Evolutionary conservation across 2,329 filamentous ascomycete species (phyloP).

Genomic region (Sordariomycetes sp.): DNA sequence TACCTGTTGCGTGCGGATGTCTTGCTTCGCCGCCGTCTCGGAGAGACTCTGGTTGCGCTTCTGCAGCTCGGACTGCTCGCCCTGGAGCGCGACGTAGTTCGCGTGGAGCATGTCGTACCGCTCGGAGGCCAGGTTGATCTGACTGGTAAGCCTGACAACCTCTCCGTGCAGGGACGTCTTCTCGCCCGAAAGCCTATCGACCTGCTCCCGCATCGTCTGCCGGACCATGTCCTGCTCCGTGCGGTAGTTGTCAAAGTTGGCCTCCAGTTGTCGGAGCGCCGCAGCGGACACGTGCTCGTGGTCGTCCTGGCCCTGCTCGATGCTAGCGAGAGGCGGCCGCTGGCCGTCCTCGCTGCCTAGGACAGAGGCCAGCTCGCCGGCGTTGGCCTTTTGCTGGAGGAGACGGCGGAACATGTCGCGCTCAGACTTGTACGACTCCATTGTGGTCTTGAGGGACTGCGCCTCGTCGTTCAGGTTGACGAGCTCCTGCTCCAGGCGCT

Average conservation of each 20-base stretch:
- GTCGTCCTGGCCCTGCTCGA: conserved; percentile 44
- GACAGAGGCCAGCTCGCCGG: conserved; percentile 53
- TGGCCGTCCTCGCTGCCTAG: conserved; percentile 55
- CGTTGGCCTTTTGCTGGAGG: conserved; percentile 59
- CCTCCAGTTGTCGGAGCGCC: conserved; percentile 76
- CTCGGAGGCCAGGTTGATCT: conserved; percentile 71
- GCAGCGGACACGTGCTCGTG: conserved; percentile 52
- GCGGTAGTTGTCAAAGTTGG: conserved; percentile 80
- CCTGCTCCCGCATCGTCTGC: conserved; percentile 72
- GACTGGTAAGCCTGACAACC: conserved; percentile 67
- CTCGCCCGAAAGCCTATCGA: conserved; percentile 70
- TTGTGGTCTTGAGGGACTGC: conserved; percentile 67
- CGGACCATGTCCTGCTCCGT: conserved; percentile 77
- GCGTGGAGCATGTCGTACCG: conserved; percentile 82
- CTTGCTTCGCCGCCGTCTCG: conserved; percentile 80
- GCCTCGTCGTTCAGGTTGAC: conserved; percentile 75
- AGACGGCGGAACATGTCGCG: conserved; percentile 96
- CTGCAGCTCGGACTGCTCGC: conserved; percentile 76
- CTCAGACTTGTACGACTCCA: conserved; percentile 90
- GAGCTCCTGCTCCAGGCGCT: conserved; percentile 60
- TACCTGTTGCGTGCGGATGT: conserved; percentile 80
- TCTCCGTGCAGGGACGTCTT: conserved; percentile 77
- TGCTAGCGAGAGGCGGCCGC: conserved; percentile 44
- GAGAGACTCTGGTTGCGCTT: conserved; percentile 68
- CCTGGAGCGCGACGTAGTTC: conserved; percentile 75